A percentile compares a stretch with the other conserved stretches of the same genome.
phyloP scores from a whole-genome alignment of 73 alveolate genomes.

The Paramecium bursaria region DNA sequence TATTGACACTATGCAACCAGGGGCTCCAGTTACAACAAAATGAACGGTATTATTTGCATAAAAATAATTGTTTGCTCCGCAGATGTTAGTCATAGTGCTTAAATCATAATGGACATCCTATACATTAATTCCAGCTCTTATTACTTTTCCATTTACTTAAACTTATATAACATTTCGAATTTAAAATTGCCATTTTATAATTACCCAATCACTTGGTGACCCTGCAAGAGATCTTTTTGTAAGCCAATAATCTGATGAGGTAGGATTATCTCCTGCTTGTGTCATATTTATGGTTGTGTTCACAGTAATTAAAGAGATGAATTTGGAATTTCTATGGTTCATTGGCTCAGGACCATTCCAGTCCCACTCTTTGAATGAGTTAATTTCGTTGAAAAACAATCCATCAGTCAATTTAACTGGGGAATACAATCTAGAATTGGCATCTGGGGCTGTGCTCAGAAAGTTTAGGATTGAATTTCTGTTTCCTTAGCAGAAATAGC shows the following conservation, averaged over 20 bases:
- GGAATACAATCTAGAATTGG: slow-evolving; percentile 50
- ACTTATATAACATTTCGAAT: slow-evolving; percentile 46
- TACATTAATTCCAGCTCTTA: slow-evolving; percentile 10
- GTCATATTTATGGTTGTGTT: slow-evolving; percentile 16
- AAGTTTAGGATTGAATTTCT: slow-evolving; percentile 1
- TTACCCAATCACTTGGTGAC: slow-evolving; percentile 14
- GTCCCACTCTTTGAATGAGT: slow-evolving; percentile 55
- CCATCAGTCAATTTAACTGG: slow-evolving; percentile 69
- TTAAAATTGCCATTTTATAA: slow-evolving; percentile 12
- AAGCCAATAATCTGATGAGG: slow-evolving; percentile 25
- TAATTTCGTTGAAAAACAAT: slow-evolving; percentile 46
- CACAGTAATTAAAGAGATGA: slow-evolving; percentile 21
- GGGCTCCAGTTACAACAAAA: slow-evolving; percentile 48
- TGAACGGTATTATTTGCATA: slow-evolving; percentile 62
- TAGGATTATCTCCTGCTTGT: slow-evolving; percentile 55
- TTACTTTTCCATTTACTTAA: not conserved
- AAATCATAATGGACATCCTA: slow-evolving; percentile 53
- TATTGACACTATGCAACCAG: slow-evolving; percentile 30
- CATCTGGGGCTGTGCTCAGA: slow-evolving; percentile 63
- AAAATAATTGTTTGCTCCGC: slow-evolving; percentile 68
- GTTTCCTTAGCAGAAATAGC: slow-evolving; percentile 55
- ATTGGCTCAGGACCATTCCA: slow-evolving; percentile 69
- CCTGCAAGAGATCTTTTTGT: slow-evolving; percentile 25
- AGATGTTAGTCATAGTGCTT: slow-evolving; percentile 30
- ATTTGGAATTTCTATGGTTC: slow-evolving; percentile 65